Evolutionary conservation across 1,284 basidiomycete species (phyloP).

Genomic region (Lignosus rhinocerotis): DNA sequence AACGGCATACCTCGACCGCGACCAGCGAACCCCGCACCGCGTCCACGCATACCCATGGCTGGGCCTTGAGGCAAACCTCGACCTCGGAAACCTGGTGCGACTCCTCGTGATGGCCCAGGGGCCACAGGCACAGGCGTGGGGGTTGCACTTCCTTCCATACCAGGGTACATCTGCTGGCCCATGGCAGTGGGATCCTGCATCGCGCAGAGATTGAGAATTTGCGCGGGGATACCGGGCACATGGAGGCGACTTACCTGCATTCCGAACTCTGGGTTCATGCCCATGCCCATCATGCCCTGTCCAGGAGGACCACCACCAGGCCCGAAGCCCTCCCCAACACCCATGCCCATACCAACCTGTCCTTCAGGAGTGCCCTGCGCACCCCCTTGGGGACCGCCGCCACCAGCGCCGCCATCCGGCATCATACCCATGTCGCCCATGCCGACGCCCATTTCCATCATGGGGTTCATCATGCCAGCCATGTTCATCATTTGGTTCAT

Average conservation of each 20-base stretch:
- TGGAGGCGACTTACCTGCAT: constrained; percentile 51
- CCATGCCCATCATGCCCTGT: constrained; percentile 38
- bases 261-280: constrained; percentile 36
- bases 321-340: constrained; percentile 35
- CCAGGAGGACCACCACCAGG: constrained; percentile 27
- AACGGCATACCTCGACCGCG: constrained; percentile 40
- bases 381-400: constrained; percentile 25
- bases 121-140: constrained; percentile 30
- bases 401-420: constrained; percentile 23
- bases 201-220: constrained; percentile 25
- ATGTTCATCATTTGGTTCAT: constrained; percentile 53
- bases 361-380: constrained; percentile 32
- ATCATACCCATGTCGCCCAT: constrained; percentile 42
- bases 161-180: constrained; percentile 57
- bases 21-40: constrained; percentile 33
- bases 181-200: constrained; percentile 38
- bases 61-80: constrained; percentile 42
- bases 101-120: constrained; percentile 39
- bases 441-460: constrained; percentile 51
- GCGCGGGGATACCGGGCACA: neutral
- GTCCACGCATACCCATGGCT: constrained; percentile 31
- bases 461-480: constrained; percentile 39
- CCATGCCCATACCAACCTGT: constrained; percentile 48
- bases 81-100: constrained; percentile 58
- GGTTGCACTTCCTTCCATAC: constrained; percentile 47